A percentile compares a stretch with the other conserved stretches of the same genome.
phyloP scores from a whole-genome alignment of 2,329 filamentous ascomycete genomes.

The Pseudogymnoascus verrucosus region DNA sequence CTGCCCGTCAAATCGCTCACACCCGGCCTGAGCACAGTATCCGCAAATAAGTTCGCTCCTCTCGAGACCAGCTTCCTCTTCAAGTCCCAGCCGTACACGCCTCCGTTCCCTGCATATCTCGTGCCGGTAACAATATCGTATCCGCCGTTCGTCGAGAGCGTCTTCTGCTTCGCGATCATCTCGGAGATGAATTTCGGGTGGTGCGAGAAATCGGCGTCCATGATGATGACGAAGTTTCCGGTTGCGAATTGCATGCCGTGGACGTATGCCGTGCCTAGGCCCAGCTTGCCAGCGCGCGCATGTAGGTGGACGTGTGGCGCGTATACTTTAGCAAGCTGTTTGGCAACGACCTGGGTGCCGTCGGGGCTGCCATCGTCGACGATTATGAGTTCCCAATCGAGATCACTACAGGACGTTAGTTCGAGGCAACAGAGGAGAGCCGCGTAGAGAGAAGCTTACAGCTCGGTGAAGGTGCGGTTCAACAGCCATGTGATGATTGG shows the following conservation, averaged over 20 bases:
- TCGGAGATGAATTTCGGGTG: slow-evolving; percentile 97
- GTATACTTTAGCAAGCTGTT: slow-evolving; percentile 85
- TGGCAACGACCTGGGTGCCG: slow-evolving; percentile 82
- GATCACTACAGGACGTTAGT: slow-evolving; percentile 21
- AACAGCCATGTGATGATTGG: slow-evolving; percentile 94
- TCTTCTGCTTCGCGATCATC: slow-evolving; percentile 78
- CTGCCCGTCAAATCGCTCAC: slow-evolving; percentile 94
- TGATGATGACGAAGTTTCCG: slow-evolving; percentile 97
- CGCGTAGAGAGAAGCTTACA: slow-evolving; percentile 46
- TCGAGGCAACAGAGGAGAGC: slow-evolving; percentile 11
- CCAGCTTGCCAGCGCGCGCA: slow-evolving; percentile 86
- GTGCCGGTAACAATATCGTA: slow-evolving; percentile 99
- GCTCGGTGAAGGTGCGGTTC: slow-evolving; percentile 81
- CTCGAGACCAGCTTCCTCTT: slow-evolving; percentile 59
- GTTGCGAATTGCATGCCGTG: slow-evolving; percentile 84
- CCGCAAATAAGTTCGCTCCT: slow-evolving; percentile 90
- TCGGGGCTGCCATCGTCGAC: slow-evolving; percentile 97
- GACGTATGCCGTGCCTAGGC: slow-evolving; percentile 93
- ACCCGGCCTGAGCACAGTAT: slow-evolving; percentile 85
- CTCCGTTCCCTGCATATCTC: slow-evolving; percentile 79
- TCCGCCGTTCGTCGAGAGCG: slow-evolving; percentile 44
- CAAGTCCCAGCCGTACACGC: slow-evolving; percentile 94
- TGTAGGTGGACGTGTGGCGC: slow-evolving; percentile 72
- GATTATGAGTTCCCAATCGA: slow-evolving; percentile 96
- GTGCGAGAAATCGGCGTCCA: slow-evolving; percentile 99